These are phyloP conservation scores for Betula pendula DNA, from an alignment of 306 rosid genomes.

Conservation along the genomic window DNA sequence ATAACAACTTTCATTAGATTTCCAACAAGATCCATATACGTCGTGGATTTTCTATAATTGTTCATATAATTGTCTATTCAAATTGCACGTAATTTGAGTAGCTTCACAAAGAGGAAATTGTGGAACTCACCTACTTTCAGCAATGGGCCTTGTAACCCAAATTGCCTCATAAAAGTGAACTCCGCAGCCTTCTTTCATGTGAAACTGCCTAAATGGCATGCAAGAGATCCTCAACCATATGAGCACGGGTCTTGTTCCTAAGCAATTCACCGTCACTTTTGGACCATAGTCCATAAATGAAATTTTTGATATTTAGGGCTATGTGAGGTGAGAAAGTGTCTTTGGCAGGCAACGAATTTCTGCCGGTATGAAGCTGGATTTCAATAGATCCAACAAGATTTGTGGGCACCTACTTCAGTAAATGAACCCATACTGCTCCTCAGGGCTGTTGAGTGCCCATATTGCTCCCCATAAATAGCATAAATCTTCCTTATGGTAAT, in stretches of 20 bases:
- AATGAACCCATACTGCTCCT: neutral
- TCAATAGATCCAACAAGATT: neutral
- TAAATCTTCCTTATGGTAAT: neutral
- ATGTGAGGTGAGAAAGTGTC: neutral
- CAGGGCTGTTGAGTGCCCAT: neutral
- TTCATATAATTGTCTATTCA: too few species aligned
- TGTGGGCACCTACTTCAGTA: neutral
- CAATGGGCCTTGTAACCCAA: too few species aligned
- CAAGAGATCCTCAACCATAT: too few species aligned
- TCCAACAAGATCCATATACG: too few species aligned
- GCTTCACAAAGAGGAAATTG: too few species aligned
- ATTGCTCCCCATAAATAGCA: neutral
- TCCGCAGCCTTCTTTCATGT: too few species aligned
- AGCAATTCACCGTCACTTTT: neutral
- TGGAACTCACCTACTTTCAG: too few species aligned
- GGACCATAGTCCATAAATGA: neutral
- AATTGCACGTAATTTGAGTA: too few species aligned
- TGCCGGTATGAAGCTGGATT: neutral
- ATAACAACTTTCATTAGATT: too few species aligned
- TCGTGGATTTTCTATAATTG: too few species aligned
- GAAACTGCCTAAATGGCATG: too few species aligned
- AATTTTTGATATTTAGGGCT: neutral
- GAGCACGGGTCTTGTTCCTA: neutral
- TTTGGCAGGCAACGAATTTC: neutral
- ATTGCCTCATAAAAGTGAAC: too few species aligned